phyloP scores from a whole-genome alignment of 2,329 filamentous ascomycete species.

The Diaporthe helianthi region DNA sequence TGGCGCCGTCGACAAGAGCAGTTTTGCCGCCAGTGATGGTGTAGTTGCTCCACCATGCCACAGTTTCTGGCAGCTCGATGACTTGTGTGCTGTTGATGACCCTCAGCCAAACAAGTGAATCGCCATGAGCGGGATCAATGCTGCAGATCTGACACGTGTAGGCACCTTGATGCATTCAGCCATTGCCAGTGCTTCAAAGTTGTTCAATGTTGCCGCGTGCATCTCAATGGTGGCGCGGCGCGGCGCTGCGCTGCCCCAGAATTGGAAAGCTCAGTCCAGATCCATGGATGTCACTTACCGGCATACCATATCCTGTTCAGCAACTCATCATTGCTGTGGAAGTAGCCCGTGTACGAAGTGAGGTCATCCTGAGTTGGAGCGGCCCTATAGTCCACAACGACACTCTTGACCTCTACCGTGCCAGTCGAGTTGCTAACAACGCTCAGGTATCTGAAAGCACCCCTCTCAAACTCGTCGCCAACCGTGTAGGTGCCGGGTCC shows the following conservation, averaged over 20 bases:
- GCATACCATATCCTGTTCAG: slow-evolving; percentile 65
- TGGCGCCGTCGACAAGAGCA: slow-evolving; percentile 59
- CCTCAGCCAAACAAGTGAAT: slow-evolving; percentile 22
- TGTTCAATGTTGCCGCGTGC: no score
- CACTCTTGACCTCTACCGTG: slow-evolving; percentile 42
- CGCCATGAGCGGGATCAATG: slow-evolving; percentile 36
- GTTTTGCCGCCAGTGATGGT: slow-evolving; percentile 42
- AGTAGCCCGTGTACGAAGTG: slow-evolving; percentile 59
- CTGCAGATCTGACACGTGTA: slow-evolving; percentile 20
- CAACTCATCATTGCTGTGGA: slow-evolving; percentile 56
- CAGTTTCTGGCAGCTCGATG: slow-evolving; percentile 29
- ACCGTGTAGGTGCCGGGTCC: slow-evolving; percentile 37
- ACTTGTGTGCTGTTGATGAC: slow-evolving; percentile 28
- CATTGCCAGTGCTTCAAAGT: background rate
- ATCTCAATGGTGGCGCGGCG: no score
- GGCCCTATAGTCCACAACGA: slow-evolving; percentile 50
- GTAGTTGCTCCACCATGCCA: slow-evolving; percentile 38
- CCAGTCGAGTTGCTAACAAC: slow-evolving; percentile 40
- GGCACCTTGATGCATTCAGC: background rate
- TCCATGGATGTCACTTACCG: slow-evolving; percentile 55
- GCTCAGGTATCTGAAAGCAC: slow-evolving; percentile 50
- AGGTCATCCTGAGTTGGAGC: slow-evolving; percentile 52
- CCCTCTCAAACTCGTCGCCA: slow-evolving; percentile 44
- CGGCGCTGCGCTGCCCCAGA: no score
- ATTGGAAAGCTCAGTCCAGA: slow-evolving; percentile 45